phyloP scores from a whole-genome alignment of 2,329 filamentous ascomycete genomes.

The Aspergillus ustus region DNA sequence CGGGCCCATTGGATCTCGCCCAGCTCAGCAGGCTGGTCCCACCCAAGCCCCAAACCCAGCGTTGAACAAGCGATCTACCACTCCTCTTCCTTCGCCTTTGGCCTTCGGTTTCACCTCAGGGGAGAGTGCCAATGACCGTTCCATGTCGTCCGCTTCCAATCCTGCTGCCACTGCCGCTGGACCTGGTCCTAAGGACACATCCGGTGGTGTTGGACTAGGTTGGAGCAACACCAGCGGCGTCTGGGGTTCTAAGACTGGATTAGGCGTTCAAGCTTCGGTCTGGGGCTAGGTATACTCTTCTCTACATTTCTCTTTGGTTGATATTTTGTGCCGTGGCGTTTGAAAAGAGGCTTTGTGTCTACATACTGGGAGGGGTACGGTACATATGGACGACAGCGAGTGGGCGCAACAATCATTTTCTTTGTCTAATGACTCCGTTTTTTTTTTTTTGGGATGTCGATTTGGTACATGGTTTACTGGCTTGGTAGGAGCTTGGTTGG shows the following conservation, averaged over 20 bases:
- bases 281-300: slow-evolving; percentile 71
- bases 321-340: slow-evolving; percentile 35
- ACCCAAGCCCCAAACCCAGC: slow-evolving; percentile 58
- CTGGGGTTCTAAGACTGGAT: slow-evolving; percentile 80
- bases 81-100: slow-evolving; percentile 87
- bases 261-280: slow-evolving; percentile 88
- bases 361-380: slow-evolving; percentile 34
- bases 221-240: slow-evolving; percentile 83
- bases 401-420: slow-evolving; percentile 26
- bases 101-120: slow-evolving; percentile 70
- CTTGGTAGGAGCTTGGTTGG: slow-evolving; percentile 33
- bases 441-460: slow-evolving; percentile 30
- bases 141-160: slow-evolving; percentile 64
- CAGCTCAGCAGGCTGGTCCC: slow-evolving; percentile 61
- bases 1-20: slow-evolving; percentile 91
- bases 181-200: slow-evolving; percentile 46
- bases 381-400: slow-evolving; percentile 34
- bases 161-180: slow-evolving; percentile 54
- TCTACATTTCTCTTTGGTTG: slow-evolving; percentile 20
- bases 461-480: slow-evolving; percentile 36
- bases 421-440: slow-evolving; percentile 25
- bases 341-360: slow-evolving; percentile 27
- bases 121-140: slow-evolving; percentile 57
- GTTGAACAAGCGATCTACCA: slow-evolving; percentile 81
- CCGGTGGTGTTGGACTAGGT: slow-evolving; percentile 55